Percentiles rank a stretch among this genome's conserved stretches.
Conservation (phyloP, 2,329 filamentous ascomycete genomes). For the Pestalotiopsis sp. region DNA sequence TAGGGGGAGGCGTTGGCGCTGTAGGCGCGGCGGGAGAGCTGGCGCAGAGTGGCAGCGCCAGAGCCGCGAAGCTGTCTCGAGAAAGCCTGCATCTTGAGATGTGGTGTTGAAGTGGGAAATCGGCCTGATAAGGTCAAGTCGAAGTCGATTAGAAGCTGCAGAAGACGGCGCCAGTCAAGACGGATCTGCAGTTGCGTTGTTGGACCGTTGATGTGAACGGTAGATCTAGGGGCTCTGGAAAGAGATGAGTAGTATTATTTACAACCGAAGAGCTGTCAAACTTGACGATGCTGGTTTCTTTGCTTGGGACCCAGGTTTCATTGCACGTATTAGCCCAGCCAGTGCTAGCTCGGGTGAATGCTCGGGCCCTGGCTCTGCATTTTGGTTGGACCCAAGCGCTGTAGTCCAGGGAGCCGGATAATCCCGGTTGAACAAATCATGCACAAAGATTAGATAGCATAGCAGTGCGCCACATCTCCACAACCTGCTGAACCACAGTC, state of each 20-base stretch:
- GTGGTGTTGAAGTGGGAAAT: slow-evolving; percentile 12
- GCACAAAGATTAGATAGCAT: background rate
- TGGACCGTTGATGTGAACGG: slow-evolving; percentile 5
- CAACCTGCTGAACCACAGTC: background rate
- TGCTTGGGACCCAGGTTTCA: background rate
- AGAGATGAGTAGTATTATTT: slow-evolving; percentile 7
- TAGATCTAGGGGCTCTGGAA: background rate
- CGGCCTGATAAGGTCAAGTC: background rate
- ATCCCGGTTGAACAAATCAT: slow-evolving; percentile 7
- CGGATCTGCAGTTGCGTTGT: background rate
- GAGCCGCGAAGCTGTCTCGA: slow-evolving; percentile 66
- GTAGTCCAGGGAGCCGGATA: background rate
- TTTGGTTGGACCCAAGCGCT: background rate
- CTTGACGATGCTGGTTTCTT: slow-evolving; percentile 1
- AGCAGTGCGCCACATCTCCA: background rate
- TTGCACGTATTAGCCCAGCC: background rate
- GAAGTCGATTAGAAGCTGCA: background rate
- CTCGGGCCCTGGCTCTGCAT: background rate
- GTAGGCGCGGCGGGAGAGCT: slow-evolving; percentile 70
- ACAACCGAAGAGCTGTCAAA: slow-evolving; percentile 6
- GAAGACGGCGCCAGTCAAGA: slow-evolving; percentile 3
- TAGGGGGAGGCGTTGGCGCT: slow-evolving; percentile 72
- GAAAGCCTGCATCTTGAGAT: slow-evolving; percentile 78
- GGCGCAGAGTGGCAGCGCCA: slow-evolving; percentile 70
- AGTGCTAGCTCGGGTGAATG: slow-evolving; percentile 7